Percentiles rank a stretch among this genome's conserved stretches.
These are phyloP conservation scores for Zarea fungicola DNA, from an alignment of 2,329 filamentous ascomycete species.

Conservation along the genomic window DNA sequence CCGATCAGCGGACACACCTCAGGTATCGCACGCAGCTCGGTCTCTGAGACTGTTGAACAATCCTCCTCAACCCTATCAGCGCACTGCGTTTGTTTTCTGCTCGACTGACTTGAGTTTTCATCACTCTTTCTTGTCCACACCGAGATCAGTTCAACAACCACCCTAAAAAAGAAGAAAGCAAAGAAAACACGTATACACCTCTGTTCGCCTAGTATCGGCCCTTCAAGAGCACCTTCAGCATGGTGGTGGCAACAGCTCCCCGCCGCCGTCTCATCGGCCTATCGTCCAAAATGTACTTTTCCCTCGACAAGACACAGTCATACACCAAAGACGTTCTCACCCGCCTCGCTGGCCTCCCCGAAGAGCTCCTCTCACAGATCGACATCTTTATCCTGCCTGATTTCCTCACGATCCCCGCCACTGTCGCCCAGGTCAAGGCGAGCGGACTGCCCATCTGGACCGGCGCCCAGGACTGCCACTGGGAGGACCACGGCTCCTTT, in stretches of 20 bases:
- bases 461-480: conserved; percentile 73
- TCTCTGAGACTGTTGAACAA: too few species aligned
- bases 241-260: conserved; percentile 25
- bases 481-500: conserved; percentile 65
- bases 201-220: too few species aligned
- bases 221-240: conserved; percentile 13
- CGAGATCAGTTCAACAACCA: too few species aligned
- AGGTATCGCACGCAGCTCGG: too few species aligned
- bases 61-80: too few species aligned
- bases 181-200: too few species aligned
- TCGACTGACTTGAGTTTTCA: too few species aligned
- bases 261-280: conserved; percentile 65
- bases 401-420: conserved; percentile 60
- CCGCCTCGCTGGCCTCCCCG: conserved; percentile 37
- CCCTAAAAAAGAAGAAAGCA: too few species aligned
- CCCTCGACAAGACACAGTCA: conserved; percentile 53
- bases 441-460: conserved; percentile 40
- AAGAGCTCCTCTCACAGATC: conserved; percentile 42
- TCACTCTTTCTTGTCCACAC: too few species aligned
- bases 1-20: background rate
- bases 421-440: conserved; percentile 42
- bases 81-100: too few species aligned
- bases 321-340: conserved; percentile 48
- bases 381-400: conserved; percentile 77
- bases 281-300: conserved; percentile 78